phyloP scores from a whole-genome alignment of 2,329 filamentous ascomycete genomes.

The Chalaropsis thielavioides region DNA sequence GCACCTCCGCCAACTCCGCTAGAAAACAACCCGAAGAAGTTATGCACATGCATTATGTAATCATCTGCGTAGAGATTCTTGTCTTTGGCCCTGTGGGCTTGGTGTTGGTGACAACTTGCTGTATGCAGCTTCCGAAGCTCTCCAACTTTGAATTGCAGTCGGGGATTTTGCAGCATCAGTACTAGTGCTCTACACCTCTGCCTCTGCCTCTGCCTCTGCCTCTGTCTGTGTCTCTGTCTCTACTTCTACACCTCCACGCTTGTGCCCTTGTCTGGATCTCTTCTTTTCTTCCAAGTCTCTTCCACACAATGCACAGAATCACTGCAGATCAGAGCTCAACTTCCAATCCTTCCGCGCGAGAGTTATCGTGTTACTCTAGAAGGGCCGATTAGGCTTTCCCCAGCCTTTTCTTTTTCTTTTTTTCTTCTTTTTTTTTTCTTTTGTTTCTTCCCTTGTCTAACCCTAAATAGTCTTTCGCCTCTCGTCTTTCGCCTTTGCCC shows the following conservation, averaged over 20 bases:
- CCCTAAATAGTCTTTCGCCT: not conserved
- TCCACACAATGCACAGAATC: not conserved
- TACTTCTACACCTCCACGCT: no score
- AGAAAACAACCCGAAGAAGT: not conserved
- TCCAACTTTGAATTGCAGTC: no score
- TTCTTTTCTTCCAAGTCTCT: not conserved
- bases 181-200: no score
- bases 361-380: not conserved
- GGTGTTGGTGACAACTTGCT: no score
- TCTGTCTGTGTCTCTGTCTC: no score
- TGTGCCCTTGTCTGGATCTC: not conserved
- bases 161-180: no score
- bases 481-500: no score
- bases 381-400: not conserved
- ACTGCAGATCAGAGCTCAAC: not conserved
- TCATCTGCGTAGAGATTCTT: not conserved
- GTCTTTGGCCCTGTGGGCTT: no score
- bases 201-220: no score
- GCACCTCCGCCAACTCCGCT: not conserved
- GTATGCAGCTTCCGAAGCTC: not conserved
- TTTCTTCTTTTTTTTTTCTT: not conserved
- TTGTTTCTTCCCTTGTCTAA: not conserved
- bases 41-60: not conserved
- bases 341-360: slow-evolving; percentile 2
- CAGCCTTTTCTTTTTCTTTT: not conserved